Evolutionary conservation across 345 rosid species (phyloP), one percentile per base, ranked within the genome.

Genomic region (Geranium rotundifolium): DNA sequence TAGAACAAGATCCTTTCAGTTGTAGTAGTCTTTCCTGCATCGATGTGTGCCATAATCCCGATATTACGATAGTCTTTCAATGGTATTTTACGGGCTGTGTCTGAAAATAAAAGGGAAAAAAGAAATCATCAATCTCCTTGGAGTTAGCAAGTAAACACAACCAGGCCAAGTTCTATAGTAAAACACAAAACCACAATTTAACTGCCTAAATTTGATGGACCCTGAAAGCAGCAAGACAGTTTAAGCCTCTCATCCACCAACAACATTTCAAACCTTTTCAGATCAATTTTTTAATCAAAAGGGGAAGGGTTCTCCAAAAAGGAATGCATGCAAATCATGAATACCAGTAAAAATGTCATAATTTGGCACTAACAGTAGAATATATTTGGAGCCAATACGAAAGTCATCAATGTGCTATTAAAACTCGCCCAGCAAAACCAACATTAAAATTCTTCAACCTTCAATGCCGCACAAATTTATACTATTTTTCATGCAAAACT

Each of bases 41-140:
- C 99, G 60, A 93, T 93, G 79, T 93, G 99, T 67, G 99, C 99
- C 99, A 89, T 93, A 69, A 93, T 89, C 59, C 97, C 99, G 0
- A 93, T 93, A 71, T 93, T 89, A 56, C 99, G 73, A 72, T 89
- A 93, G 67, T 93, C 99, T 61, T 66, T 81, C 72, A 93, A 77
- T 0, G 99, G 93, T 17, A 93, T 81, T 0, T 73, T 54, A 0
- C 96, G 97, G 67, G 89, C 84, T 50, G 70, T 61, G 39, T 83
- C 97, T 79, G 83, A 49, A 57, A 74, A 34, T 34, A 4, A 56
- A 19, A 68, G 61, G 29, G 19, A 5, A 52, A 61, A 56, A 17
- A 67, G 39, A 34, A 55, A 55, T 3, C n/a, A 55, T 17, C 7
- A 7, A 55, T 18, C 14, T 55, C 18, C 57, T 4, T 18, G 19